phyloP scores from a whole-genome alignment of 225 moss, liverwort and hornwort genomes.

The Marchantia polymorpha region DNA sequence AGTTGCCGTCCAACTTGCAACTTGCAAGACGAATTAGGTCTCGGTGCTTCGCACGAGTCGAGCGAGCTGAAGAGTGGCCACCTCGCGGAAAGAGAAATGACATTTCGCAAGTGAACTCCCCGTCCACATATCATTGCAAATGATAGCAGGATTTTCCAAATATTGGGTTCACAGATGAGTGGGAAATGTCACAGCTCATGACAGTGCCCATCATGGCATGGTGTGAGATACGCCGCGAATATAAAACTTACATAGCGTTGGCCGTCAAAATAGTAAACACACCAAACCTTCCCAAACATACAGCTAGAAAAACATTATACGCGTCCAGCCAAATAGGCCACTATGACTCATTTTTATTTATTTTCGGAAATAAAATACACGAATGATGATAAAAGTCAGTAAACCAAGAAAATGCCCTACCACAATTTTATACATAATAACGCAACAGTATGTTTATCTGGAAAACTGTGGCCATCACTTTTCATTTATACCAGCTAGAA shows the following conservation, averaged over 20 bases:
- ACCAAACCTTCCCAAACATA: neutral
- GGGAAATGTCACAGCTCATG: neutral
- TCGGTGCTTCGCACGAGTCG: neutral
- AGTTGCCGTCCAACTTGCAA: too few species aligned
- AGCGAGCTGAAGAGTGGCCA: neutral
- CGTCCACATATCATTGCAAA: neutral
- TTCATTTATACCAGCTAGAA: neutral
- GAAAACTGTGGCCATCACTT: neutral
- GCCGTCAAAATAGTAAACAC: neutral
- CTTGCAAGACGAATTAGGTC: neutral
- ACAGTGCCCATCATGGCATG: neutral
- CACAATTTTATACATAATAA: neutral
- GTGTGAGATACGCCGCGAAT: neutral
- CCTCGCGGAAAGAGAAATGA: neutral
- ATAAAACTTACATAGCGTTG: neutral
- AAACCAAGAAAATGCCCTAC: neutral
- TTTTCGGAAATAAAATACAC: neutral
- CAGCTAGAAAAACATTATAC: neutral
- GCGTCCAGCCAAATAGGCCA: neutral
- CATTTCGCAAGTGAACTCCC: neutral
- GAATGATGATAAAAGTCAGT: neutral
- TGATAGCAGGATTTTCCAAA: neutral
- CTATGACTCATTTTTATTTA: neutral
- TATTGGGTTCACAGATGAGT: neutral
- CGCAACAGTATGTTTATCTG: neutral